These are phyloP conservation scores for Sporothrix humicola DNA, from an alignment of 2,329 filamentous ascomycete genomes.

Conservation along the genomic window DNA sequence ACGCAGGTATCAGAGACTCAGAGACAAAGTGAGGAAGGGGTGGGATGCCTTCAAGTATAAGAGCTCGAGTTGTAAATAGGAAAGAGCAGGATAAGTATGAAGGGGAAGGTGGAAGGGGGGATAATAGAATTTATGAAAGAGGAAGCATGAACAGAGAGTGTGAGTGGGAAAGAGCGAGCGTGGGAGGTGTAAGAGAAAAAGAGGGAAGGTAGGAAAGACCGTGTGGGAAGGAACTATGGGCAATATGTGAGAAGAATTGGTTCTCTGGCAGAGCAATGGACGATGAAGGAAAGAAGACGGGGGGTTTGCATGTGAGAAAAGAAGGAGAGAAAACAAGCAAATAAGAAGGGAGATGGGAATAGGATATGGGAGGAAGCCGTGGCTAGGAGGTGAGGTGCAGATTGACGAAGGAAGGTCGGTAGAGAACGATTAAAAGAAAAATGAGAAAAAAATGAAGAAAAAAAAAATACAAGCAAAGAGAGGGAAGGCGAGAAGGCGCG, in stretches of 20 bases:
- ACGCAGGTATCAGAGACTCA: not conserved
- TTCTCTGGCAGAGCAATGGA: slow-evolving; percentile 26
- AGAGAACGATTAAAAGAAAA: slow-evolving; percentile 23
- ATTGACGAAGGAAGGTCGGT: slow-evolving; percentile 24
- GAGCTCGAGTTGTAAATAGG: not conserved
- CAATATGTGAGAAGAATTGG: slow-evolving; percentile 31
- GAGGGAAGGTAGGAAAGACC: slow-evolving; percentile 13
- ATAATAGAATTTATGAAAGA: not conserved
- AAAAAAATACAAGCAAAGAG: not conserved
- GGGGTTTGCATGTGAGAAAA: slow-evolving; percentile 34
- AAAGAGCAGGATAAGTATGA: not conserved
- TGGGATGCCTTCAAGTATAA: not conserved
- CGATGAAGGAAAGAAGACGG: slow-evolving; percentile 28
- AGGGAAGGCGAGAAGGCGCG: not conserved
- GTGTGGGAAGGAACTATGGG: slow-evolving; percentile 31
- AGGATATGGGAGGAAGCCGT: slow-evolving; percentile 35
- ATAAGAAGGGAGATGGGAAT: slow-evolving; percentile 38
- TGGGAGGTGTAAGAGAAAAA: slow-evolving; percentile 13
- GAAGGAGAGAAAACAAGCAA: slow-evolving; percentile 37
- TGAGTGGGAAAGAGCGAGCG: slow-evolving; percentile 14
- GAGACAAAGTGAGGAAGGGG: not conserved
- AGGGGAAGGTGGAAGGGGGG: slow-evolving; percentile 1
- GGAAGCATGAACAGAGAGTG: not conserved
- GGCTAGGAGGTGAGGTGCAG: slow-evolving; percentile 18
- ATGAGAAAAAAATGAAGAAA: slow-evolving; percentile 22